phyloP scores from a whole-genome alignment of 1,284 basidiomycete genomes.

The Coniophora puteana region DNA sequence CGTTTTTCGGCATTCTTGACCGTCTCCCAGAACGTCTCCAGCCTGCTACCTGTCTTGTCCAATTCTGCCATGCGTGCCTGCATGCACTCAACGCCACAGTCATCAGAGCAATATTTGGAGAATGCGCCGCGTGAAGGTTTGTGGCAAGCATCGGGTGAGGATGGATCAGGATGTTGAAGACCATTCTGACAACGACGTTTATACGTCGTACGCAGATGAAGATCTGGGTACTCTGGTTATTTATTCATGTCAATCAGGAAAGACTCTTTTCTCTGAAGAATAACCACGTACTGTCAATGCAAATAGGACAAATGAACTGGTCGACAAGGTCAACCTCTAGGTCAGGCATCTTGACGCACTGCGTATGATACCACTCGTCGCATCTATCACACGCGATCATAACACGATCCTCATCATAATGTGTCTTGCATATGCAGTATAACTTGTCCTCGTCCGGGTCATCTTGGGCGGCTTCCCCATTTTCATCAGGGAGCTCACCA shows the following conservation, averaged over 20 bases:
- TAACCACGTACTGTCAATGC: constrained; percentile 58
- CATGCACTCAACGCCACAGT: constrained; percentile 71
- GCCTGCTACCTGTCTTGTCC: constrained; percentile 55
- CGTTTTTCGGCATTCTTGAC: constrained; percentile 64
- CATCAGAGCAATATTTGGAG: constrained; percentile 83
- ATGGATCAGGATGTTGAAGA: constrained; percentile 54
- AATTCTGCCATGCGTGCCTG: constrained; percentile 56
- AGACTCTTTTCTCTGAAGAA: constrained; percentile 6
- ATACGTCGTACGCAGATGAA: constrained; percentile 70
- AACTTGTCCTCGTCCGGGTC: constrained; percentile 69
- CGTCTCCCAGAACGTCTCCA: constrained; percentile 62
- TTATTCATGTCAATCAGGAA: constrained; percentile 3
- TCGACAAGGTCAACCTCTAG: constrained; percentile 79
- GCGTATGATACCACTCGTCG: constrained; percentile 87
- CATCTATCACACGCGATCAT: constrained; percentile 95
- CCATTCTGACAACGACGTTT: constrained; percentile 71
- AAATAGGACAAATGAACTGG: constrained; percentile 80
- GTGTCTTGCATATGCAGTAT: constrained; percentile 80
- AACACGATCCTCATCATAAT: constrained; percentile 75
- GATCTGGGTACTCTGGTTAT: constrained; percentile 52
- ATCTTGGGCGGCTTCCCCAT: constrained; percentile 52
- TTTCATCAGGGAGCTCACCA: constrained; percentile 35
- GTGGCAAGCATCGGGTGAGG: constrained; percentile 65
- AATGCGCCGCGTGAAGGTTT: constrained; percentile 73
- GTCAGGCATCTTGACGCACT: constrained; percentile 76